These are phyloP conservation scores for Pseudogymnoascus sp. DNA, from an alignment of 2,329 filamentous ascomycete species.

Conservation along the genomic window DNA sequence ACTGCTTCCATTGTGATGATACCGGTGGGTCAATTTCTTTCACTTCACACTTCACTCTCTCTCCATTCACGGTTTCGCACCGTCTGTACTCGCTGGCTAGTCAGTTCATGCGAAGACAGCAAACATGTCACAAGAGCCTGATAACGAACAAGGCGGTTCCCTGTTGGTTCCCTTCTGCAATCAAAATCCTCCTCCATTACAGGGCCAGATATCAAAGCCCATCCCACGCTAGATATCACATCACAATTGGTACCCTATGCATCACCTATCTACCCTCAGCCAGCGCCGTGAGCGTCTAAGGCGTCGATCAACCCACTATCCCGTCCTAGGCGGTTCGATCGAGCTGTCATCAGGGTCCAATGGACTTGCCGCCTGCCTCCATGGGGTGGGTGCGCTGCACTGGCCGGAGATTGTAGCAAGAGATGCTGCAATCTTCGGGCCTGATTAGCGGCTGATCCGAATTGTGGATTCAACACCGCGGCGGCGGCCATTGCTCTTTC, in stretches of 20 bases:
- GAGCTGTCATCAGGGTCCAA: slow-evolving; percentile 3
- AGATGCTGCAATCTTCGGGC: neutral
- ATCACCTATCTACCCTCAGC: neutral
- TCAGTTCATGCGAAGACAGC: neutral
- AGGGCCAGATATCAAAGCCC: neutral
- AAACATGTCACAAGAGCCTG: neutral
- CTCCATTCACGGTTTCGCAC: neutral
- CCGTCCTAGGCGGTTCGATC: neutral
- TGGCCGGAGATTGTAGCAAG: neutral
- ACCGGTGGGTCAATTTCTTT: neutral
- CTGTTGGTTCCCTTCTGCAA: neutral
- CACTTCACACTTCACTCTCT: neutral
- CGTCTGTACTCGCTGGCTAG: neutral
- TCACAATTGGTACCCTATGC: neutral
- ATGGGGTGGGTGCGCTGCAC: neutral
- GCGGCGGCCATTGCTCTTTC: neutral
- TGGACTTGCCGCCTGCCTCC: neutral
- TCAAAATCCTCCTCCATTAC: neutral
- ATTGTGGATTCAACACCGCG: neutral
- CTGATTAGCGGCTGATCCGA: neutral
- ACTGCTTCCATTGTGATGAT: neutral
- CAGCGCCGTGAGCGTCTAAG: neutral
- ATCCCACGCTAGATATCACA: neutral
- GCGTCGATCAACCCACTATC: neutral
- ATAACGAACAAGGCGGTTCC: neutral